These are phyloP conservation scores for Aspergillus leporis DNA, from an alignment of 495 filamentous ascomycete genomes.

Conservation along the genomic window DNA sequence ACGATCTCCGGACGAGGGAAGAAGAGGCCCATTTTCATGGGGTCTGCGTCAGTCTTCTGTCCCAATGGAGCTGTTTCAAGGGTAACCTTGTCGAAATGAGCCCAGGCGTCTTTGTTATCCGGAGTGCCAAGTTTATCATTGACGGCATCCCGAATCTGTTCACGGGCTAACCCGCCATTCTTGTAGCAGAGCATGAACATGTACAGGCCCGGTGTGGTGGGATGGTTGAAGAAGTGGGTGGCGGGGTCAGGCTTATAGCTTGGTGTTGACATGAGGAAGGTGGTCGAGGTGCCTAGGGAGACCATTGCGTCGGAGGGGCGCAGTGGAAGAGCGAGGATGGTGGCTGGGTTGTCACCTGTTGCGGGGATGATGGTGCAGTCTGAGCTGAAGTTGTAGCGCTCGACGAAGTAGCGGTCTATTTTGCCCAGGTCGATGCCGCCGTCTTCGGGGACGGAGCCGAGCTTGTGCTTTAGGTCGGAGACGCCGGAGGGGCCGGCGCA, in stretches of 20 bases:
- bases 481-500: conserved; percentile 70
- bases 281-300: conserved; percentile 91
- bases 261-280: conserved; percentile 93
- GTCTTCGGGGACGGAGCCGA: conserved; percentile 77
- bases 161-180: conserved; percentile 91
- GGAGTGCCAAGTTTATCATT: conserved; percentile 44
- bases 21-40: conserved; percentile 82
- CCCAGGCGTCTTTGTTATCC: conserved; percentile 60
- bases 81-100: conserved; percentile 70
- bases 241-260: conserved; percentile 83
- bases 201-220: conserved; percentile 75
- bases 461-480: conserved; percentile 69
- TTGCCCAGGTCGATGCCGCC: conserved; percentile 76
- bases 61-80: conserved; percentile 66
- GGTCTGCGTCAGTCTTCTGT: conserved; percentile 50
- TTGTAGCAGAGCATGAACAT: conserved; percentile 99
- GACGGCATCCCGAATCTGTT: conserved; percentile 76
- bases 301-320: conserved; percentile 89
- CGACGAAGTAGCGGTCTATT: conserved; percentile 73
- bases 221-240: conserved; percentile 89
- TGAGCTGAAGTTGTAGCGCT: conserved; percentile 73
- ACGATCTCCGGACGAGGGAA: conserved; percentile 96
- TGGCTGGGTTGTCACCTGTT: conserved; percentile 95
- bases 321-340: conserved; percentile 86
- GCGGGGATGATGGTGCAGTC: conserved; percentile 79